A percentile compares a stretch with the other conserved stretches of the same genome.
Conservation (phyloP, 345 rosid species). For the Erodium maritimum region DNA sequence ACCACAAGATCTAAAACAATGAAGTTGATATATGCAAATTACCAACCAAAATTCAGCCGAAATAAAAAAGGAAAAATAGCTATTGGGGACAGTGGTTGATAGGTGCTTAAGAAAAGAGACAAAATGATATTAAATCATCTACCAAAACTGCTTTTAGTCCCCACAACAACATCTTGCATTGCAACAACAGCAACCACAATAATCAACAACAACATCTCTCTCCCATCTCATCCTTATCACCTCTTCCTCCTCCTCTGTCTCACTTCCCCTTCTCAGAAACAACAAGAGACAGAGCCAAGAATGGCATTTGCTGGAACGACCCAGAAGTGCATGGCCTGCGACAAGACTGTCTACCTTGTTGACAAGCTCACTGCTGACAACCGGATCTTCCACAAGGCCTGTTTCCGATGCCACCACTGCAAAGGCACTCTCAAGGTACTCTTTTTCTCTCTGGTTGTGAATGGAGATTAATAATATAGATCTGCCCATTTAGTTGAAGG, state of each 20-base stretch:
- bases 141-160: slow-evolving; percentile 19
- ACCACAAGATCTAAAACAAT: background rate
- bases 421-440: slow-evolving; percentile 92
- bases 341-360: slow-evolving; percentile 89
- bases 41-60: background rate
- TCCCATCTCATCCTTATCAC: slow-evolving; percentile 10
- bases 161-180: slow-evolving; percentile 6
- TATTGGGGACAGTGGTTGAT: slow-evolving; percentile 11
- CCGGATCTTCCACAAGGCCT: slow-evolving; percentile 79
- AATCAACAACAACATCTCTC: slow-evolving; percentile 10
- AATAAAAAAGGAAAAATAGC: too few species aligned
- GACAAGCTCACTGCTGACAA: slow-evolving; percentile 97
- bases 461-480: too few species aligned
- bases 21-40: background rate
- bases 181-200: slow-evolving; percentile 2
- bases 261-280: background rate
- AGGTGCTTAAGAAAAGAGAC: slow-evolving; percentile 19
- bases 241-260: slow-evolving; percentile 4
- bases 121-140: slow-evolving; percentile 33
- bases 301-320: slow-evolving; percentile 99
- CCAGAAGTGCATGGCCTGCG: slow-evolving; percentile 98
- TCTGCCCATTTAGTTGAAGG: too few species aligned
- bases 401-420: slow-evolving; percentile 99
- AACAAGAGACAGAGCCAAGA: background rate
- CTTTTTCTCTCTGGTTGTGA: background rate